A percentile compares a stretch with the other conserved stretches of the same genome.
Evolutionary conservation across 306 rosid genomes (phyloP).

Genomic region (Inga leiocalycina): DNA sequence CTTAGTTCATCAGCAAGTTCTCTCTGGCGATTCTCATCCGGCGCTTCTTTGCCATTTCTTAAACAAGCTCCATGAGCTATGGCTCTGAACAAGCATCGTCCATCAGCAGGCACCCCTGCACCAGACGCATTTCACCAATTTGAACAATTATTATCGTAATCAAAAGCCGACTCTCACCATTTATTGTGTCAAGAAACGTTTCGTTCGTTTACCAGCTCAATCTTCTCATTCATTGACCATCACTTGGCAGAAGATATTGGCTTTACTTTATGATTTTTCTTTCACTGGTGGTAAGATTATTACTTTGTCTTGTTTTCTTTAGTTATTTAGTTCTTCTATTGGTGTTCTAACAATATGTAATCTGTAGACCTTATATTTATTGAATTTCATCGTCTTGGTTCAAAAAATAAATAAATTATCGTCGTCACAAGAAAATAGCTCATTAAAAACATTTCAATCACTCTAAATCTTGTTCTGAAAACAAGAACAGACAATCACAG

Average conservation of each 20-base stretch:
- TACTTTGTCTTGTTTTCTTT: too few species aligned
- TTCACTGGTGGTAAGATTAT: too few species aligned
- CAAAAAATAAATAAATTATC: neutral
- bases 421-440: conserved; percentile 5
- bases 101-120: conserved; percentile 88
- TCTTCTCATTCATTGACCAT: too few species aligned
- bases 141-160: neutral
- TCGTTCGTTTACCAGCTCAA: too few species aligned
- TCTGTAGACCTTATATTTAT: too few species aligned
- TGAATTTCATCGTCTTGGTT: too few species aligned
- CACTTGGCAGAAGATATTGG: too few species aligned
- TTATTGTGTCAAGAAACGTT: too few species aligned
- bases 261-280: too few species aligned
- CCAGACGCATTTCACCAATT: neutral
- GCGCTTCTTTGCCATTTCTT: conserved; percentile 83
- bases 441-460: neutral
- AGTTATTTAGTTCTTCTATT: too few species aligned
- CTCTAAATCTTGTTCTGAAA: neutral
- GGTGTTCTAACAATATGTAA: too few species aligned
- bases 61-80: conserved; percentile 90
- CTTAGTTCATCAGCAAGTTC: conserved; percentile 93
- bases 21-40: conserved; percentile 75
- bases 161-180: conserved; percentile 1
- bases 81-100: conserved; percentile 88
- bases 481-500: neutral